Base-by-base conservation (phyloP, 257 asterid genomes). In the Misopates orontium region DNA sequence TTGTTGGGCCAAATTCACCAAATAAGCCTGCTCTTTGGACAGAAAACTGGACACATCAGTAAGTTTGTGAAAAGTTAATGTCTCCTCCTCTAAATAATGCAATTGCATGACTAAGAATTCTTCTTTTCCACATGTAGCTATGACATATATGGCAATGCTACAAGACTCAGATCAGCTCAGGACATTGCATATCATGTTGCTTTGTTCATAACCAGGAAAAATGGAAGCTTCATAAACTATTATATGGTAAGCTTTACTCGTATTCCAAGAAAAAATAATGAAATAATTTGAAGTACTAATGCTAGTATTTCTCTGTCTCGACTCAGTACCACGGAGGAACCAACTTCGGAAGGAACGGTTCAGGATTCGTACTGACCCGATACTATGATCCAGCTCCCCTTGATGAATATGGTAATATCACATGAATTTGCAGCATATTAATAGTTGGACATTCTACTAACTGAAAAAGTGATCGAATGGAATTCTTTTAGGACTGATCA, bases 21-120 rank as follows among this genome's bases (percentile, higher is more conserved):
- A 81, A 83, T 25, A 93, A 93, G 67, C 97, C 98, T 19, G 92
- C 96, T 3, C 52, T 89, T 13, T 93, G 98, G 98, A 93, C 98
- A 24, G 98, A 93, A 79, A 84, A 89, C 67, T 93, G 98, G 98
- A 93, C 98, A 13, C 93, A 86, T 71, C 84, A 77, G 98, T 92
- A 82, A 87, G 95, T 55, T 19, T 23, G 42, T 10, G 15, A 21
- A 25, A 28, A 53, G 17, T 24, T 23, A 15, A 58, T 8, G 31
- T 44, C 49, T 32, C 4, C 54, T 15, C 14, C 42, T 48, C 9
- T 12, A 31, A 18, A 40, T 4, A 40, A 22, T 52, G 51, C 62
- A 32, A 44, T 20, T 28, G 36, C 8, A 47, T 66, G 15, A 61
- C 24, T 16, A 25, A 8, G 10, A 23, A 24, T 4, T n/a, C 9